phyloP scores from a whole-genome alignment of 2,329 filamentous ascomycete genomes.

The Lachnellula subtilissima region DNA sequence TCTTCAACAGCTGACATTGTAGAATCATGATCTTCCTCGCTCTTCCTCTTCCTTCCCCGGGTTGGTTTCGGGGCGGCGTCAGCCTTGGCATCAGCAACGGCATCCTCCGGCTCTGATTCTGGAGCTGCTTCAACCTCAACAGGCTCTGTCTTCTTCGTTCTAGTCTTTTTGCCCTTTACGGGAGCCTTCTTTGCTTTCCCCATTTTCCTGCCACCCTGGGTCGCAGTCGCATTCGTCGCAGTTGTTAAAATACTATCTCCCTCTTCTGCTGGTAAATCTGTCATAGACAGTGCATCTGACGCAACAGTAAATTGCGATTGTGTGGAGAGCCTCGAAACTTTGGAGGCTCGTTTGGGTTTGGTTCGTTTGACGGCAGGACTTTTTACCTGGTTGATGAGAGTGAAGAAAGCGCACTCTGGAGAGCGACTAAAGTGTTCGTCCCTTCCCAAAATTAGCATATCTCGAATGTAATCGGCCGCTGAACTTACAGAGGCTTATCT shows the following conservation, averaged over 20 bases:
- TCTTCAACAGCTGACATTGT: slow-evolving; percentile 6
- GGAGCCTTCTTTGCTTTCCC: slow-evolving; percentile 52
- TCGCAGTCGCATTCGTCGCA: slow-evolving; percentile 53
- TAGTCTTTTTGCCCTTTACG: slow-evolving; percentile 42
- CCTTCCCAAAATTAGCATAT: slow-evolving; percentile 39
- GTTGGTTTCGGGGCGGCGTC: slow-evolving; percentile 22
- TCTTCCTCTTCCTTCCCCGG: slow-evolving; percentile 27
- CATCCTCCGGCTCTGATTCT: slow-evolving; percentile 30
- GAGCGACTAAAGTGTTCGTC: slow-evolving; percentile 81
- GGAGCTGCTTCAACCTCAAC: slow-evolving; percentile 41
- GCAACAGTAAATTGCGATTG: slow-evolving; percentile 50
- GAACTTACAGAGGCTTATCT: slow-evolving; percentile 76
- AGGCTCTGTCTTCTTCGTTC: slow-evolving; percentile 50
- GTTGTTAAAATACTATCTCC: slow-evolving; percentile 59
- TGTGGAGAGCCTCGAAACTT: slow-evolving; percentile 60
- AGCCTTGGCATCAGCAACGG: slow-evolving; percentile 29
- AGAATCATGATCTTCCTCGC: slow-evolving; percentile 14
- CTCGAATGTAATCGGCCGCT: slow-evolving; percentile 1
- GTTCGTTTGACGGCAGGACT: slow-evolving; percentile 48
- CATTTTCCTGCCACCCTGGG: slow-evolving; percentile 48
- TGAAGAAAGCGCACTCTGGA: slow-evolving; percentile 78
- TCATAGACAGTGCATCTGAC: slow-evolving; percentile 45
- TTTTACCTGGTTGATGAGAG: slow-evolving; percentile 53
- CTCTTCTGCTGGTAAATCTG: slow-evolving; percentile 39
- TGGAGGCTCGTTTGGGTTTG: slow-evolving; percentile 57